These are phyloP conservation scores for Globisporangium nunn DNA, from an alignment of 352 stramenopile species.

Conservation along the genomic window DNA sequence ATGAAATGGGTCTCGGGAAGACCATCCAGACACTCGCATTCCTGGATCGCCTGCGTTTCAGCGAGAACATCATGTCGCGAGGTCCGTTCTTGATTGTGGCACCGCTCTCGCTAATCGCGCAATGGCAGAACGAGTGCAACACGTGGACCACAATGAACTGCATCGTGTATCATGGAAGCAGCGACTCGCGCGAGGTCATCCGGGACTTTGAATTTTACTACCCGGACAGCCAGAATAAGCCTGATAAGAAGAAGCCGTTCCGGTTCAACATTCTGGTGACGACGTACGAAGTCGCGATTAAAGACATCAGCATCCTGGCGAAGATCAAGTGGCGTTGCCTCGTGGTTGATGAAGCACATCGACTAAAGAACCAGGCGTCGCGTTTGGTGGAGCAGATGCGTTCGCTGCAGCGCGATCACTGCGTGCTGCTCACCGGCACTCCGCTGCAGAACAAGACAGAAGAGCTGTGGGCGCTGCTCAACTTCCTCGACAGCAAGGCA, in stretches of 20 bases:
- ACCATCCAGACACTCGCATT: conserved; percentile 92
- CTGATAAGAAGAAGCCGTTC: conserved; percentile 80
- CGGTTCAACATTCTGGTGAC: conserved; percentile 89
- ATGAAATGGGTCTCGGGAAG: conserved; percentile 92
- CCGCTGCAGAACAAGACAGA: conserved; percentile 97
- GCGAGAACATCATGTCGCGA: conserved; percentile 85
- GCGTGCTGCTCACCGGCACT: conserved; percentile 81
- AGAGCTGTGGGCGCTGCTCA: conserved; percentile 99
- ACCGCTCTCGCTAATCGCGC: conserved; percentile 96
- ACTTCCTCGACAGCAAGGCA: conserved; percentile 94
- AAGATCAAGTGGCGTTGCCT: conserved; percentile 93
- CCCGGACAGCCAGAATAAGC: conserved; percentile 50
- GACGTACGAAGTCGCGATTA: conserved; percentile 89
- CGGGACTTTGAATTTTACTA: conserved; percentile 95
- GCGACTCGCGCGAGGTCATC: conserved; percentile 90
- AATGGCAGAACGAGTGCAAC: conserved; percentile 99
- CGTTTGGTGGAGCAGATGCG: conserved; percentile 83
- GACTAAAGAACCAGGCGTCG: conserved; percentile 84
- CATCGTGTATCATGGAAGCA: conserved; percentile 97
- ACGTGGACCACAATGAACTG: conserved; percentile 99
- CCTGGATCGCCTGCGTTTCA: conserved; percentile 89
- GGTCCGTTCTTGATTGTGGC: conserved; percentile 98
- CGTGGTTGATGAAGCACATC: conserved; percentile 86
- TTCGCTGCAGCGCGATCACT: conserved; percentile 72
- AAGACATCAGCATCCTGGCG: conserved; percentile 88